phyloP scores from a whole-genome alignment of 1,284 basidiomycete genomes.

The Malassezia vespertilionis region DNA sequence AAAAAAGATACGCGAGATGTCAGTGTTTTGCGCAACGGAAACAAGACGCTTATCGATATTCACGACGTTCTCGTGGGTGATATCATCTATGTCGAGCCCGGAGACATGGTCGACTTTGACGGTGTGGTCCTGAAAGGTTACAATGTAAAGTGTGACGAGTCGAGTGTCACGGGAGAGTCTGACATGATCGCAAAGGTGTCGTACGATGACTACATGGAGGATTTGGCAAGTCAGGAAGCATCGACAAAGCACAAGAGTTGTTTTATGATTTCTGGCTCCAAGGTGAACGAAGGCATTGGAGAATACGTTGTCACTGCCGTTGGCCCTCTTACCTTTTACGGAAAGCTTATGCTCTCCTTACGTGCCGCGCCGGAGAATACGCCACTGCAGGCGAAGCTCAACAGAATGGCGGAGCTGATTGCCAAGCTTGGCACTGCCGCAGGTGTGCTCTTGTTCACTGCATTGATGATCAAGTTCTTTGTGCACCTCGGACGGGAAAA shows the following conservation, averaged over 20 bases:
- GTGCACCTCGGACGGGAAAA: constrained; percentile 57
- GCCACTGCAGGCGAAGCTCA: constrained; percentile 86
- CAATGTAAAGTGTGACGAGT: constrained; percentile 91
- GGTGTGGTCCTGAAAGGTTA: constrained; percentile 85
- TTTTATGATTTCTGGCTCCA: constrained; percentile 84
- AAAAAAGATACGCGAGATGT: constrained; percentile 90
- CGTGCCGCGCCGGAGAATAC: constrained; percentile 63
- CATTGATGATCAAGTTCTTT: constrained; percentile 88
- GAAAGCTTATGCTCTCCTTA: constrained; percentile 57
- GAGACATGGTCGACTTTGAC: constrained; percentile 89
- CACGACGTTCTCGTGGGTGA: constrained; percentile 88
- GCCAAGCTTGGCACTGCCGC: constrained; percentile 76
- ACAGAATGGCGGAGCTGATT: constrained; percentile 80
- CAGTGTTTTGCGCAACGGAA: constrained; percentile 76
- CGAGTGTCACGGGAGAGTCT: constrained; percentile 86
- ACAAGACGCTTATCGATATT: constrained; percentile 66
- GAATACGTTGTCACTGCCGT: constrained; percentile 84
- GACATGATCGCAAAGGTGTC: constrained; percentile 82
- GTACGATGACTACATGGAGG: constrained; percentile 63
- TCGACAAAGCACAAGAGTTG: constrained; percentile 65
- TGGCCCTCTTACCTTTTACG: constrained; percentile 83
- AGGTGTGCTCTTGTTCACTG: constrained; percentile 68
- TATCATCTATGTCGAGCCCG: constrained; percentile 79
- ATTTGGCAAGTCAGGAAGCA: constrained; percentile 21
- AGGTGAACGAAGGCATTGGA: constrained; percentile 88